phyloP scores from a whole-genome alignment of 495 filamentous ascomycete genomes.

The Podospora pseudoanserina region DNA sequence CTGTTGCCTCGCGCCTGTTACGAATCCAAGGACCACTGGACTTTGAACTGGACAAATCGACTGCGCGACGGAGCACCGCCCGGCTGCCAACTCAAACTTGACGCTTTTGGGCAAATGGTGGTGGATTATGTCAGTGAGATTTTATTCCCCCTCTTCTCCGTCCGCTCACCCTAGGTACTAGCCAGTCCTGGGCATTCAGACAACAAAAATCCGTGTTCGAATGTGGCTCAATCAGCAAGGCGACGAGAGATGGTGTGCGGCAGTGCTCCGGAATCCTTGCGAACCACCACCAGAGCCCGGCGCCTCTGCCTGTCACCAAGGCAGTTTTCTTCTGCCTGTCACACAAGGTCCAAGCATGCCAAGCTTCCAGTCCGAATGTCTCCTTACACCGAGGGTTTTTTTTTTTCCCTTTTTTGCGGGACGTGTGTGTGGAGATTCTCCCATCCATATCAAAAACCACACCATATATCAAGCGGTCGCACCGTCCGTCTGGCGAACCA shows the following conservation, averaged over 20 bases:
- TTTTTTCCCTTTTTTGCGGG: conserved; percentile 23
- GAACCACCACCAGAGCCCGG: neutral
- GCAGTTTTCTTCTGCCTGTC: conserved; percentile 16
- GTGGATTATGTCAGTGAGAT: conserved; percentile 12
- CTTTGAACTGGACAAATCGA: neutral
- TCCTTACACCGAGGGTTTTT: conserved; percentile 24
- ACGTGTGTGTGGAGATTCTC: conserved; percentile 4
- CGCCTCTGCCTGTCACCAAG: conserved; percentile 17
- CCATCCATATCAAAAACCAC: neutral
- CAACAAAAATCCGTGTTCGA: neutral
- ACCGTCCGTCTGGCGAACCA: conserved; percentile 15
- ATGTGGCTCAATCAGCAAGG: conserved; percentile 12
- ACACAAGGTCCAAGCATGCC: conserved; percentile 5
- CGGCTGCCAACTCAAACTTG: neutral
- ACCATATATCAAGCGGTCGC: conserved; percentile 4
- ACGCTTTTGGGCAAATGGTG: conserved; percentile 4
- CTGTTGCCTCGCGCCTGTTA: neutral
- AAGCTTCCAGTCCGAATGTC: conserved; percentile 23
- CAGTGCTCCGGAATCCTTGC: neutral
- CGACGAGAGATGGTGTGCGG: neutral
- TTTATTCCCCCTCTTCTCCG: neutral
- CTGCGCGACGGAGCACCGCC: neutral
- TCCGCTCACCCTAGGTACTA: neutral
- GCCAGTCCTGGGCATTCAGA: conserved; percentile 2
- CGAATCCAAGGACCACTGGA: neutral